These are phyloP conservation scores for Cutaneotrichosporon dermatis DNA, from an alignment of 1,284 basidiomycete genomes.

Conservation along the genomic window DNA sequence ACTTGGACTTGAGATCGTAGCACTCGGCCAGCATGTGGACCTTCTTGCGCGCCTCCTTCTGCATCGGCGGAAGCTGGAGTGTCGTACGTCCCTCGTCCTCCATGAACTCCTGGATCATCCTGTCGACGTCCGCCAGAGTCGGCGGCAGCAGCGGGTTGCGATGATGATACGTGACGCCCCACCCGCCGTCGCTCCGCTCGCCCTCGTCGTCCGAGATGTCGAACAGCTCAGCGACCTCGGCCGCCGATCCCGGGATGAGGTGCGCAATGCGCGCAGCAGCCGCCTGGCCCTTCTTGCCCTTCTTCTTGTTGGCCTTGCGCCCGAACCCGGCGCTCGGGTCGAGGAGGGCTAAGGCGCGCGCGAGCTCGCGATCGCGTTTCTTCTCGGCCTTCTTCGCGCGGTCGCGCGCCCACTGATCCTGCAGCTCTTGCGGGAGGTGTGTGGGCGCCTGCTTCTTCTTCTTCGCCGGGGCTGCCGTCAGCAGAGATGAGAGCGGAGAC, in stretches of 20 bases:
- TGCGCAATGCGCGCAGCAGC: constrained; percentile 36
- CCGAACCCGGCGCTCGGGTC: constrained; percentile 2
- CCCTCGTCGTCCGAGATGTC: constrained; percentile 30
- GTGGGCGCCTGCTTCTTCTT: constrained; percentile 53
- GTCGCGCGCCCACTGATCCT: constrained; percentile 72
- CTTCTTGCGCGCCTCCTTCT: constrained; percentile 62
- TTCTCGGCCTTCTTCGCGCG: constrained; percentile 72
- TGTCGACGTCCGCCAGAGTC: constrained; percentile 52
- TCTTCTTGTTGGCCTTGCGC: constrained; percentile 54
- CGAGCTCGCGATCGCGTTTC: constrained; percentile 61
- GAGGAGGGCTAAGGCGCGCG: constrained; percentile 18
- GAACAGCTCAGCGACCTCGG: constrained; percentile 43
- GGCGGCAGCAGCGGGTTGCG: constrained; percentile 9
- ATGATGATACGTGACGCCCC: constrained; percentile 11
- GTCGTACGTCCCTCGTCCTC: constrained; percentile 54
- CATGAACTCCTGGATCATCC: constrained; percentile 67
- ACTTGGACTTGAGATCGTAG: constrained; percentile 71
- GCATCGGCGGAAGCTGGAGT: constrained; percentile 70
- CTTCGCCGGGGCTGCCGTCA: constrained; percentile 28
- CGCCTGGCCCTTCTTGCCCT: constrained; percentile 53
- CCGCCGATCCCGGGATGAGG: constrained; percentile 38
- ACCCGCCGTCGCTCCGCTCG: constrained; percentile 3
- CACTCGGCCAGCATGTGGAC: constrained; percentile 72
- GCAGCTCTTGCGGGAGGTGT: constrained; percentile 60
- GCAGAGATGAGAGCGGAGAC: constrained; percentile 10